Conservation (phyloP, 2,329 filamentous ascomycete genomes). For the Ascochyta viciae-villosae region DNA sequence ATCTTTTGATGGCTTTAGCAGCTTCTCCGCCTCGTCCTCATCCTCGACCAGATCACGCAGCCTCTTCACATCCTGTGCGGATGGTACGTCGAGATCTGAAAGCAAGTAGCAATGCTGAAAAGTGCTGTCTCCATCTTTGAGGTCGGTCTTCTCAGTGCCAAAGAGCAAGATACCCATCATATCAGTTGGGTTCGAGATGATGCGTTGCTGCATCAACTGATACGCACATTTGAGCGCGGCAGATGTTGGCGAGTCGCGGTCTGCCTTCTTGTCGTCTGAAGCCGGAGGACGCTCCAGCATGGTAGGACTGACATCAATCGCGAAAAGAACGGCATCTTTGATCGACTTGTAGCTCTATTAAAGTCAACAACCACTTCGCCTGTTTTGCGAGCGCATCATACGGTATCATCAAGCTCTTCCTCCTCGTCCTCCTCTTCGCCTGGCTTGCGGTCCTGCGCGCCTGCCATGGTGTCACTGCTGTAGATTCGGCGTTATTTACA, state of each 20-base stretch:
- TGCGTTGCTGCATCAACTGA: conserved; percentile 95
- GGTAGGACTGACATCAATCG: conserved; percentile 86
- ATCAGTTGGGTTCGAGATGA: conserved; percentile 94
- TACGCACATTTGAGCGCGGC: conserved; percentile 95
- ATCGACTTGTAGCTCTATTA: conserved; percentile 79
- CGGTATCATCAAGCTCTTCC: conserved; percentile 71
- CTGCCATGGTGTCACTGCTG: conserved; percentile 36
- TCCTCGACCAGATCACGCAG: conserved; percentile 80
- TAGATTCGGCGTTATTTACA: not conserved
- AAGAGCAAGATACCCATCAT: conserved; percentile 97
- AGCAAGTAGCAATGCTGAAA: conserved; percentile 95
- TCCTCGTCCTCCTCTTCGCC: conserved; percentile 70
- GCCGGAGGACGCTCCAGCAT: conserved; percentile 77
- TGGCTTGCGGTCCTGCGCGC: conserved; percentile 37
- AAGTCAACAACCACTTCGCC: conserved; percentile 18
- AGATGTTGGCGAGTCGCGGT: conserved; percentile 77
- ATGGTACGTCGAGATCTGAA: conserved; percentile 85
- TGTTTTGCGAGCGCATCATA: conserved; percentile 45
- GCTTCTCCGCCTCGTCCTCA: conserved; percentile 71
- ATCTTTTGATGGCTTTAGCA: conserved; percentile 74
- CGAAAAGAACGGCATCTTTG: conserved; percentile 98
- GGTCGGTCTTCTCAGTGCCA: conserved; percentile 77
- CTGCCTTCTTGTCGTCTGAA: conserved; percentile 72
- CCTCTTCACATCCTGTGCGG: conserved; percentile 83
- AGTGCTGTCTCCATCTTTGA: conserved; percentile 57